phyloP scores from a whole-genome alignment of 805 yeast genomes.

The Spathaspora arborariae region DNA sequence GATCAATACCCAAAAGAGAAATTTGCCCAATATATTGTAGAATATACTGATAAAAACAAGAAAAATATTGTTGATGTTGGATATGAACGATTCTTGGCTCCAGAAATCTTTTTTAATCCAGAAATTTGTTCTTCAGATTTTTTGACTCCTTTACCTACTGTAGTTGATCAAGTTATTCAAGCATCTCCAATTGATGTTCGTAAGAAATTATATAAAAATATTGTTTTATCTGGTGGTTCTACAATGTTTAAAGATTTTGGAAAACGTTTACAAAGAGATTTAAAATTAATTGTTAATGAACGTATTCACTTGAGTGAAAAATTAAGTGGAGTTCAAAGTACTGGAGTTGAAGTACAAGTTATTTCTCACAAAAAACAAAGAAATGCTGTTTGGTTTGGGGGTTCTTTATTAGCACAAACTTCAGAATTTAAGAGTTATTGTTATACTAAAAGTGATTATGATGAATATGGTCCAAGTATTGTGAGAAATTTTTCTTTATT shows the following conservation, averaged over 20 bases:
- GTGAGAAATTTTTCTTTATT: slow-evolving; percentile 95
- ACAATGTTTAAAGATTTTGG: slow-evolving; percentile 99
- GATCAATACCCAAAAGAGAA: slow-evolving; percentile 87
- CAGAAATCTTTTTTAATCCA: slow-evolving; percentile 98
- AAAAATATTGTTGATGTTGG: slow-evolving; percentile 77
- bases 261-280: slow-evolving; percentile 93
- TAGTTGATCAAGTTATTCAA: slow-evolving; percentile 93
- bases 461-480: slow-evolving; percentile 95
- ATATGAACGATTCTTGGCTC: slow-evolving; percentile 95
- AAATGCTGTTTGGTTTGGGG: slow-evolving; percentile 99
- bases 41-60: slow-evolving; percentile 65
- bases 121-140: slow-evolving; percentile 95
- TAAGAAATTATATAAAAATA: slow-evolving; percentile 91
- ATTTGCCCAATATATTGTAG: slow-evolving; percentile 89
- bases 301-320: slow-evolving; percentile 81
- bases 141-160: slow-evolving; percentile 93
- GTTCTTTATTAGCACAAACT: slow-evolving; percentile 93
- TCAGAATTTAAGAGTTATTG: slow-evolving; percentile 95
- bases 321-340: slow-evolving; percentile 69
- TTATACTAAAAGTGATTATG: slow-evolving; percentile 95
- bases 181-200: slow-evolving; percentile 97
- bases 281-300: slow-evolving; percentile 80
- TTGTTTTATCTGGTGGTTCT: slow-evolving; percentile 95
- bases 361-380: slow-evolving; percentile 96
- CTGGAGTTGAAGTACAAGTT: slow-evolving; percentile 96